phyloP scores from a whole-genome alignment of 371 early-diverging fungal species.

The Haplosporangium sp. region DNA sequence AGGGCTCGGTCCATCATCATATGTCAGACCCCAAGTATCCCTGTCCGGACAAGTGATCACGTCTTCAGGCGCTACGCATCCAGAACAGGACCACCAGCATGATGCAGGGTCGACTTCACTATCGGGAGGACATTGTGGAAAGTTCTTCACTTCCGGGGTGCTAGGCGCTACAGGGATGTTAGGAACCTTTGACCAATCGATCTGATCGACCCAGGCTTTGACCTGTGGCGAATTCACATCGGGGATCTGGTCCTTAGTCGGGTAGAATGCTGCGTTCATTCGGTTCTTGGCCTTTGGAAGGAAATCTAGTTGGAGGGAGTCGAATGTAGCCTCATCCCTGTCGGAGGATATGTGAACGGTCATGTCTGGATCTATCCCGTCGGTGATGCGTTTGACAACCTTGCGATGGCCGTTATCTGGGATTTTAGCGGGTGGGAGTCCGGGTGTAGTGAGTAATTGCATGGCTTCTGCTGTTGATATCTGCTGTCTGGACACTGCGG shows the following conservation, averaged over 20 bases:
- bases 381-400: too few relatives aligned
- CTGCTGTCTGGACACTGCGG: too few relatives aligned
- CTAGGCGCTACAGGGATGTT: conserved; percentile 47
- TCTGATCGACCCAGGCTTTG: conserved; percentile 56
- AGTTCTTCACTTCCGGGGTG: conserved; percentile 20
- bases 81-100: conserved; percentile 55
- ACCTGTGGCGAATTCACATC: conserved; percentile 61
- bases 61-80: conserved; percentile 30
- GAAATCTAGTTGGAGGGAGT: too few relatives aligned
- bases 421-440: too few relatives aligned
- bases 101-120: conserved; percentile 13
- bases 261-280: conserved; percentile 22
- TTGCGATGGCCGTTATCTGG: too few relatives aligned
- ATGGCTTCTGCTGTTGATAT: too few relatives aligned
- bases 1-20: conserved; percentile 74
- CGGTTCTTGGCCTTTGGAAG: neutral
- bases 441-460: too few relatives aligned
- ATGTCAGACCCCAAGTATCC: conserved; percentile 56
- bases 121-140: conserved; percentile 35
- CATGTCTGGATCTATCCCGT: too few relatives aligned
- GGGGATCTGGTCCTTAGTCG: conserved; percentile 40
- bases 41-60: conserved; percentile 45
- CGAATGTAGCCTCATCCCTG: too few relatives aligned
- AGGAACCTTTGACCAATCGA: conserved; percentile 60
- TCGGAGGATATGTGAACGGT: too few relatives aligned